These are phyloP conservation scores for Leccinum boreale DNA, from an alignment of 768 basidiomycete genomes.

Conservation along the genomic window DNA sequence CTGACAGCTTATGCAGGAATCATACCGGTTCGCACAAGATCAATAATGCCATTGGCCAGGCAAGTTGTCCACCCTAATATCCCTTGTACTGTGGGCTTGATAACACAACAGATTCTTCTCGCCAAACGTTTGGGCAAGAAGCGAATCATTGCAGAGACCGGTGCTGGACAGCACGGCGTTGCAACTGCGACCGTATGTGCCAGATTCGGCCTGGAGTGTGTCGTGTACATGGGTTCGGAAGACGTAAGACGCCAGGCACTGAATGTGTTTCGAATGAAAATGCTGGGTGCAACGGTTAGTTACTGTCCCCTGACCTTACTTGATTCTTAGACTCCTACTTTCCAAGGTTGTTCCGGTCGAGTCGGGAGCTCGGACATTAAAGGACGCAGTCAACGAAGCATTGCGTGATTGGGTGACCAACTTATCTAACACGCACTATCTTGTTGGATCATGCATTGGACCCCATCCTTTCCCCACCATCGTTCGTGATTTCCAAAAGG, in stretches of 20 bases:
- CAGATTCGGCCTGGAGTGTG: conserved; percentile 90
- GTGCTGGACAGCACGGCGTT: conserved; percentile 98
- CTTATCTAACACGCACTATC: conserved; percentile 89
- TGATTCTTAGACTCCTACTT: neutral
- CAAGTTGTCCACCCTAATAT: conserved; percentile 26
- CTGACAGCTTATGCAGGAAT: conserved; percentile 52
- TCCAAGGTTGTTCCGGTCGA: conserved; percentile 85
- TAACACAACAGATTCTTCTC: conserved; percentile 69
- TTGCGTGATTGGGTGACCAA: conserved; percentile 99
- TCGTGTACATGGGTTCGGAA: conserved; percentile 98
- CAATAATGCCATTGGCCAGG: conserved; percentile 97
- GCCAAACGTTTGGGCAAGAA: conserved; percentile 94
- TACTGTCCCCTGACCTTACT: neutral
- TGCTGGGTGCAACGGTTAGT: conserved; percentile 87
- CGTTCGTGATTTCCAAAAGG: conserved; percentile 95
- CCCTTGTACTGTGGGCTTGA: neutral
- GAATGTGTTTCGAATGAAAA: conserved; percentile 97
- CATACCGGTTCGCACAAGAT: conserved; percentile 99
- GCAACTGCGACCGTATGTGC: conserved; percentile 99
- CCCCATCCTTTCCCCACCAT: conserved; percentile 99
- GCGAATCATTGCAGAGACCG: conserved; percentile 97
- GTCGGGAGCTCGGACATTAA: conserved; percentile 92
- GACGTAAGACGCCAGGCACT: conserved; percentile 94
- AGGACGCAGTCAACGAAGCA: conserved; percentile 98
- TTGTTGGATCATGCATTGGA: conserved; percentile 95